Evolutionary conservation across 805 yeast genomes (phyloP), one percentile per base, ranked within the genome.

Genomic region (Metschnikowia orientalis): DNA sequence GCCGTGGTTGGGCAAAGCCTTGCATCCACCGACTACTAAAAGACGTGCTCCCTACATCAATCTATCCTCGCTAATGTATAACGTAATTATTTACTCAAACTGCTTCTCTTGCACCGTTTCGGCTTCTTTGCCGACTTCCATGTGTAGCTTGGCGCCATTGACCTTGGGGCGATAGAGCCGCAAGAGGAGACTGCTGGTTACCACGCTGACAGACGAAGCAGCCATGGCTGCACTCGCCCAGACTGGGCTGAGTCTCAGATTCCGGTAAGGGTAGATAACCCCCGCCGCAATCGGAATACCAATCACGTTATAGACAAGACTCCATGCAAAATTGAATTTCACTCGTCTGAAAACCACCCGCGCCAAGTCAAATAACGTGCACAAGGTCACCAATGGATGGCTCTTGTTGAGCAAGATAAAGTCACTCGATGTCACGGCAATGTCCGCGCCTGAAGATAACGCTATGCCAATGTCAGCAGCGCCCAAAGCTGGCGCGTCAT

Each of bases 401-500:
- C 64, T 51, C 24, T 77, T 72, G 73, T 72, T 47, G 35, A 83
- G 59, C 19, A 84, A 59, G 12, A 83, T 80, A 47, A 83, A 82
- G 52, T 83, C 86, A 37, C 85, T 79, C 3, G 88, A 76, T 2
- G 81, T 75, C 32, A 82, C 63, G 0, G 92, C 89, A 29, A 83
- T 61, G 44, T 84, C 92, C 1, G 88, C 77, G 0, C 90, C 90
- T 0, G 81, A 70, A 0, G 88, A 82, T 40, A 83, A 63, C 0
- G 92, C 88, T 28, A 83, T 69, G 3, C 92, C 92, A 13, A 84
- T 78, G 57, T 81, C 86, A 1, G 92, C 86, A 1, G 73, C 62
- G 3, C 87, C 73, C 32, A 84, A 59, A 0, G 92, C 86, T 1
- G 90, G 90, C 0, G 92, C 87, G 55, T 84, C 92, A 52, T 83